Evolutionary conservation across 441 rosid species (phyloP).

Genomic region (Brassica hybrid): DNA sequence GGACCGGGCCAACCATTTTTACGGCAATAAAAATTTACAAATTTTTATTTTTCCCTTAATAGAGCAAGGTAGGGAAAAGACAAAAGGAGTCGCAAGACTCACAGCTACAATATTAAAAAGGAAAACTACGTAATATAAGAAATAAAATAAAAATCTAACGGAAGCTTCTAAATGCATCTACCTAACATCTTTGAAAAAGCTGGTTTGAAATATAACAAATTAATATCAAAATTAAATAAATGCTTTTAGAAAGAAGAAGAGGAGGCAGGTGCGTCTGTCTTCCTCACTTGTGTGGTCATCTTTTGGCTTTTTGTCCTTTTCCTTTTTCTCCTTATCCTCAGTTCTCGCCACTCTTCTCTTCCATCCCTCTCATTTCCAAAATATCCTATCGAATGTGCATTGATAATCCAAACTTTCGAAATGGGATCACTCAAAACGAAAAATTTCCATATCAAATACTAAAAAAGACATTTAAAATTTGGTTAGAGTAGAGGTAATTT

Average conservation of each 20-base stretch:
- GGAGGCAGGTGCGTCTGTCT: conserved; percentile 38
- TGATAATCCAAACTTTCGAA: neutral
- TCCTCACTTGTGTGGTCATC: conserved; percentile 34
- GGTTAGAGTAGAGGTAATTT: too few relatives aligned
- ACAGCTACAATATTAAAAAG: neutral
- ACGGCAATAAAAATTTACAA: neutral
- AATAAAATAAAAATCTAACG: neutral
- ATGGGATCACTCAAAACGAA: neutral
- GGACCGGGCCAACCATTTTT: neutral
- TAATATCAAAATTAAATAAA: neutral
- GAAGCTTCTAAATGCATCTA: conserved; percentile 44
- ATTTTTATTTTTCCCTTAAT: neutral
- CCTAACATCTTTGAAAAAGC: conserved; percentile 43
- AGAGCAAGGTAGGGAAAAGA: conserved; percentile 30
- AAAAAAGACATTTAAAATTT: neutral
- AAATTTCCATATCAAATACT: neutral
- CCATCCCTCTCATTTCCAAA: conserved; percentile 28
- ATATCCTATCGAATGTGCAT: neutral
- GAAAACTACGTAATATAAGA: neutral
- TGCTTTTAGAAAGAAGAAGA: neutral
- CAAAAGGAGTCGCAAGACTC: conserved; percentile 16
- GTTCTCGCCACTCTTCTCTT: conserved; percentile 36
- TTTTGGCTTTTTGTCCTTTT: conserved; percentile 8
- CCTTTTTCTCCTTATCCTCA: conserved; percentile 34
- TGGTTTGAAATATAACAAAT: neutral